A percentile compares a stretch with the other conserved stretches of the same genome.
Evolutionary conservation across 2,329 filamentous ascomycete genomes (phyloP).

Genomic region (Diaporthe batatas): DNA sequence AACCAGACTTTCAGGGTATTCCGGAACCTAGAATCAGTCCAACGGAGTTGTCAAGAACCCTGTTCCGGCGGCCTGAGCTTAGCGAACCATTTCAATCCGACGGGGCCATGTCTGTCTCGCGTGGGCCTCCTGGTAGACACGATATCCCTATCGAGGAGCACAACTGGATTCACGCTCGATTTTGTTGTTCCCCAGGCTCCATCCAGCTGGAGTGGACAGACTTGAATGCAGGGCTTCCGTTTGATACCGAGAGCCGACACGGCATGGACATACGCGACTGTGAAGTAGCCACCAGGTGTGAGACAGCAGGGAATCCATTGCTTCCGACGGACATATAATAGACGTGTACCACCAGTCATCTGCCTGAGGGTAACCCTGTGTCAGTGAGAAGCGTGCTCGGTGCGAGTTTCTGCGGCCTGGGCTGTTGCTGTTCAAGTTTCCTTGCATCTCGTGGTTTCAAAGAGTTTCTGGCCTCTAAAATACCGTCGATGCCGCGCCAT

Average conservation of each 20-base stretch:
- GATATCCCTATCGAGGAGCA: neutral
- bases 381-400: neutral
- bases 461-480: neutral
- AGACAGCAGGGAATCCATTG: neutral
- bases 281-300: neutral
- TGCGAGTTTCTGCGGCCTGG: too few relatives aligned
- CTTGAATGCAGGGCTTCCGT: neutral
- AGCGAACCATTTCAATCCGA: neutral
- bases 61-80: neutral
- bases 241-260: neutral
- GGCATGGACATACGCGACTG: neutral
- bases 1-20: neutral
- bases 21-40: neutral
- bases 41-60: neutral
- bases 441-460: neutral
- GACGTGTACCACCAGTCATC: neutral
- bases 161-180: neutral
- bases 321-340: neutral
- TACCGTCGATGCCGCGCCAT: too few relatives aligned
- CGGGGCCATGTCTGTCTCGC: neutral
- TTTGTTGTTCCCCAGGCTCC: neutral
- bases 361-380: neutral
- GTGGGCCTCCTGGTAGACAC: neutral
- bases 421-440: neutral
- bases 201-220: neutral